A percentile compares a stretch with the other conserved stretches of the same genome.
Evolutionary conservation across 208 protist genomes (phyloP).

Genomic region (Trypanosoma melophagium): DNA sequence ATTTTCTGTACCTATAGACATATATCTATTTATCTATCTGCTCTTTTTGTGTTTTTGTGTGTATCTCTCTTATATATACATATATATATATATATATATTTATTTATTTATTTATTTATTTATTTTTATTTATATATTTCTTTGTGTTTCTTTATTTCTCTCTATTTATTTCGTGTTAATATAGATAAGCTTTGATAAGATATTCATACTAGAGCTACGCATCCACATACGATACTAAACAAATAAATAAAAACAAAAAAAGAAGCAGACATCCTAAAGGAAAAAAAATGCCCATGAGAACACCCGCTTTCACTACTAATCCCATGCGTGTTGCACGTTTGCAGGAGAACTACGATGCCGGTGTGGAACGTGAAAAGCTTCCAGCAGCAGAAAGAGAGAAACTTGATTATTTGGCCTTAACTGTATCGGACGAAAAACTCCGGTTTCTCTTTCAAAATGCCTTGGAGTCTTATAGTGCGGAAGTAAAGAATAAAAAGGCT

Average conservation of each 20-base stretch:
- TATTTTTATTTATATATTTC: no score
- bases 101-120: no score
- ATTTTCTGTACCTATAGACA: neutral
- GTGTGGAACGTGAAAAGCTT: slow-evolving; percentile 61
- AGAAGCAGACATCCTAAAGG: neutral
- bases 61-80: no score
- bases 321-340: slow-evolving; percentile 58
- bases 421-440: slow-evolving; percentile 60
- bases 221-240: neutral
- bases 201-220: neutral
- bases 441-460: slow-evolving; percentile 80
- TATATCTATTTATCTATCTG: no score
- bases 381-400: slow-evolving; percentile 48
- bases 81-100: no score
- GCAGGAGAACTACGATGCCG: slow-evolving; percentile 78
- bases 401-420: slow-evolving; percentile 45
- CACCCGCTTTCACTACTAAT: slow-evolving; percentile 65
- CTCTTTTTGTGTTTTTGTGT: no score
- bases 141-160: neutral
- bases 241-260: slow-evolving; percentile 2
- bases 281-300: slow-evolving; percentile 51
- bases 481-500: slow-evolving; percentile 64
- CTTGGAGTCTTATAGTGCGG: slow-evolving; percentile 54
- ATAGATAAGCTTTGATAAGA: neutral
- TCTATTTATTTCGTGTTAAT: slow-evolving; percentile 7